Evolutionary conservation across 768 basidiomycete species (phyloP), one percentile per base, ranked within the genome.

Genomic region (Galerina sulciceps): DNA sequence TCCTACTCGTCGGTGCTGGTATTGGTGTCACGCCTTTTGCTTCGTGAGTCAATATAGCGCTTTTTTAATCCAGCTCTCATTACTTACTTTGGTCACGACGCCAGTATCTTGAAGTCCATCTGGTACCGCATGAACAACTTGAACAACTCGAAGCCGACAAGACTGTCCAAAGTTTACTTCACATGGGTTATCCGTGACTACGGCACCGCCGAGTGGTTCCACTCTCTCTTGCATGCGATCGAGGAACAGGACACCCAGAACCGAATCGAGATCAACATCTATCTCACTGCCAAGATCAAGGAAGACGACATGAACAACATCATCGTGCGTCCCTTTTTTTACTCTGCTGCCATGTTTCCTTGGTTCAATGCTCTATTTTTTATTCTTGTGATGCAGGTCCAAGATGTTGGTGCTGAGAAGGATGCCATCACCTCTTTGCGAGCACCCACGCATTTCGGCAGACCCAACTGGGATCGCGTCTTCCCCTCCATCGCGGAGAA

Each of bases 21-120:
- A 98, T 99, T 60, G 96, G 96, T 65, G 94, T 97, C 36, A 97
- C 96, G 0, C 96, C 96, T 2, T 97, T 98, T 66, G 94, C 96
- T 53, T 93, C 91, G 89, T 96, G 69, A 81, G 93, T 74, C 10
- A 31, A 5, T 18, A 31, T 22, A 31, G 26, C 26, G 8, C 26
- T 31, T 46, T 10, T 17, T 1, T n/a, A n/a, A 42, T 47, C 18
- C 0, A 42, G 44, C 11, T n/a, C 42, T 35, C 14, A 40, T 14
- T 22, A 53, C 46, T 42, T 18, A 11, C 36, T 37, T 55, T 57
- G 40, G 15, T 31, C 58, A n/a, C 18, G 35, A 53, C 38, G 20
- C 18, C 17, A 91, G 90, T 50, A 93, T 93, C 65, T 75, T 93
- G 54, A 93, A 96, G 73, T 89, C 90, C 13, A 93, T 96, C 67